Base-by-base conservation (phyloP, 805 yeast genomes). In the Nakazawaea molendinolei region DNA sequence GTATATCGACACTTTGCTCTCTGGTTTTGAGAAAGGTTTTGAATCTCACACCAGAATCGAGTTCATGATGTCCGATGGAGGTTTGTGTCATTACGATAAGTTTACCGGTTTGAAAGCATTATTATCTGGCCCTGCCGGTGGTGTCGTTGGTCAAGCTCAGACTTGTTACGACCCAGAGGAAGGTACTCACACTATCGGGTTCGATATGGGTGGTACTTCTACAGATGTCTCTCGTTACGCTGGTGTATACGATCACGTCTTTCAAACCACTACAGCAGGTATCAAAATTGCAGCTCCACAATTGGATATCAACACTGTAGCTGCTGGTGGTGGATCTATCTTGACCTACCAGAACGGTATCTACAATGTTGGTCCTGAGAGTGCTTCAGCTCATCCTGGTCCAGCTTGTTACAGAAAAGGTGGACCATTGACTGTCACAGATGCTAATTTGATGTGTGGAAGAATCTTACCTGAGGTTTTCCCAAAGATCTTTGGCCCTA, bases 71-170 rank as follows among this genome's bases (percentile, higher is more conserved):
- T 65, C 74, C 9, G 74, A 73, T 52, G 79, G 79, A 31, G 79
- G 79, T 8, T 56, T 73, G 33, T 67, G 71, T 40, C 69, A 71
- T 5, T 68, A 71, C 60, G 61, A 65, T 38, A 64, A 67, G 36
- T 73, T 73, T 47, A 62, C 74, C 4, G 79, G 79, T 3, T 53
- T 73, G 34, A 62, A 65, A 44, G 71, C 78, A 6, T 60, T 73
- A 18, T 55, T 73, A 19, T 71, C 78, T 1, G 79, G 79, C 4
- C 79, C 79, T 3, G 79, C 79, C 29, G 79, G 79, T 29, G 79
- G 79, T 30, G 72, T 73, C 53, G 79, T 73, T 25, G 79, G 79
- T 5, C 71, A 59, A 36, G 74, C 74, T 2, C 61, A 61, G 39
- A 71, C 79, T 1, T 72, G 78, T 48, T 69, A 58, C 48, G 74